Percentiles rank a stretch among this genome's conserved stretches.
These are phyloP conservation scores for Clathrospora elynae DNA, from an alignment of 2,329 filamentous ascomycete genomes.

Conservation along the genomic window DNA sequence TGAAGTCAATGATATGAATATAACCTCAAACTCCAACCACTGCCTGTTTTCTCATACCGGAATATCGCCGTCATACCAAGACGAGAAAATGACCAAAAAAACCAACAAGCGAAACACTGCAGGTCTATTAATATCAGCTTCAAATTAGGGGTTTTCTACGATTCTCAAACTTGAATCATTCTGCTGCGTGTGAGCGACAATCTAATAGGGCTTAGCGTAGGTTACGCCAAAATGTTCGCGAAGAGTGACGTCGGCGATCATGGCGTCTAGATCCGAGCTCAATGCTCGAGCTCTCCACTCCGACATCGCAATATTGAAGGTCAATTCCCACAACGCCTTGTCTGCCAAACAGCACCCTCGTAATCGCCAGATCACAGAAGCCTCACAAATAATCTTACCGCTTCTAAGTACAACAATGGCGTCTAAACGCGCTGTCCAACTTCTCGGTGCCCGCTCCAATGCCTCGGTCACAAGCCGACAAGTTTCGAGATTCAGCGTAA, in stretches of 20 bases:
- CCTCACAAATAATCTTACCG: neutral
- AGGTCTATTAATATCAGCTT: too few relatives aligned
- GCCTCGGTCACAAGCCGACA: conserved; percentile 13
- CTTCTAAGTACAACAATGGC: conserved; percentile 20
- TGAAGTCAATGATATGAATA: too few relatives aligned
- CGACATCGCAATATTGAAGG: conserved; percentile 9
- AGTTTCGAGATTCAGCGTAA: conserved; percentile 15
- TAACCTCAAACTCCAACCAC: too few relatives aligned
- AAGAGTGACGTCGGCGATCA: conserved; percentile 33
- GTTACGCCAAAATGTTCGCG: conserved; percentile 9
- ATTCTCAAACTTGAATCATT: too few relatives aligned
- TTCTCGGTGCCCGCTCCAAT: conserved; percentile 17
- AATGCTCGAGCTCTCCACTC: conserved; percentile 15
- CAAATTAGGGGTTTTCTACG: too few relatives aligned
- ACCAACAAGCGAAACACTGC: too few relatives aligned
- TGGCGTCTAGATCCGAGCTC: conserved; percentile 24
- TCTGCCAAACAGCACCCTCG: neutral
- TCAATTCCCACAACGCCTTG: neutral
- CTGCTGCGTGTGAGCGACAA: too few relatives aligned
- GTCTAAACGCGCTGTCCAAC: conserved; percentile 23
- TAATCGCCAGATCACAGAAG: neutral
- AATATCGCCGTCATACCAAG: too few relatives aligned
- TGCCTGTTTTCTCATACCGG: too few relatives aligned
- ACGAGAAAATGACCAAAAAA: too few relatives aligned
- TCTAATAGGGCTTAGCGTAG: conserved; percentile 12